Evolutionary conservation across 139 green algal species (phyloP).

Genomic region (Parachlorella kessleri): DNA sequence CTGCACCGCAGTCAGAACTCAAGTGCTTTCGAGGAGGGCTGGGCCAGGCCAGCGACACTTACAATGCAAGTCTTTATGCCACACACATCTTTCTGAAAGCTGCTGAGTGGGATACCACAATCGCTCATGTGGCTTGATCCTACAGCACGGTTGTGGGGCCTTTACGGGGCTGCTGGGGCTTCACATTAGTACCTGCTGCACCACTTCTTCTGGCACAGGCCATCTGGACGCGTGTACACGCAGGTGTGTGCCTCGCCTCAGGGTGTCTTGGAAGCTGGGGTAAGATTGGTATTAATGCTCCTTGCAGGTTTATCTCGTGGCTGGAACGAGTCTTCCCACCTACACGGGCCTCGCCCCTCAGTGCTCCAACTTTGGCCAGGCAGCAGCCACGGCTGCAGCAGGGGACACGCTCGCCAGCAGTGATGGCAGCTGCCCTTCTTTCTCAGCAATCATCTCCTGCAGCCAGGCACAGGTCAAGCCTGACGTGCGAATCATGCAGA

Average conservation of each 20-base stretch:
- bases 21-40: conserved; percentile 28
- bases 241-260: too few species aligned
- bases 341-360: conserved; percentile 24
- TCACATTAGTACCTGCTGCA: too few species aligned
- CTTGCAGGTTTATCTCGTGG: conserved; percentile 40
- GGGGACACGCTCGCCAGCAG: not conserved
- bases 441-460: not conserved
- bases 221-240: too few species aligned
- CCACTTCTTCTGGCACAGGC: too few species aligned
- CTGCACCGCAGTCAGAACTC: not conserved
- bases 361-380: conserved; percentile 14
- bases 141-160: too few species aligned
- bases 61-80: conserved; percentile 25
- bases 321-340: conserved; percentile 23
- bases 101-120: not conserved
- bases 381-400: conserved; percentile 11
- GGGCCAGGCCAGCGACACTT: conserved; percentile 24
- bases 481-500: conserved; percentile 27
- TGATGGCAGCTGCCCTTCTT: not conserved
- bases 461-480: conserved; percentile 11
- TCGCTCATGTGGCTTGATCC: too few species aligned
- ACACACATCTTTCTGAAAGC: too few species aligned
- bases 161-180: too few species aligned
- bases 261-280: too few species aligned
- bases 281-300: too few species aligned